Evolutionary conservation across 495 filamentous ascomycete species (phyloP).

Genomic region (Penicillium canariense): DNA sequence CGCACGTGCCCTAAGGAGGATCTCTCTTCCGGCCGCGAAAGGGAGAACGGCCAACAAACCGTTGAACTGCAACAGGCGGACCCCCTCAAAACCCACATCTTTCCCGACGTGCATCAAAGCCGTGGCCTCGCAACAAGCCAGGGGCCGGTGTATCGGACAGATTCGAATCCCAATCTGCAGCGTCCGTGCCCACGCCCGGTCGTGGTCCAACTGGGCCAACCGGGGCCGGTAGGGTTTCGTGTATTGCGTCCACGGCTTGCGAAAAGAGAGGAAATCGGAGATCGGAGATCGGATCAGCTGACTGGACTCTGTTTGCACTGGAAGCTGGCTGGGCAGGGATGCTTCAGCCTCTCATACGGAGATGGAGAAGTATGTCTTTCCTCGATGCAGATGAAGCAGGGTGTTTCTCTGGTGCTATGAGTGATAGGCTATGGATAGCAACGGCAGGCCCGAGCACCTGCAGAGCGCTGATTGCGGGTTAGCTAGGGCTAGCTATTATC

Average conservation of each 20-base stretch:
- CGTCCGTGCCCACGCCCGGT: not conserved
- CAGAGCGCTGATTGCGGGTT: no score
- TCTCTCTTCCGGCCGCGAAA: not conserved
- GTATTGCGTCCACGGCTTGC: not conserved
- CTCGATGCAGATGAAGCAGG: not conserved
- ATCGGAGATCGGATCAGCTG: no score
- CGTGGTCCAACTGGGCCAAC: constrained; percentile 12
- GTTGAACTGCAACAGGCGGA: constrained; percentile 23
- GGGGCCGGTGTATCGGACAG: constrained; percentile 1
- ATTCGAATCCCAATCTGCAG: constrained; percentile 12
- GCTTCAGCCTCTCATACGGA: not conserved
- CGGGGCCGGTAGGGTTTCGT: not conserved
- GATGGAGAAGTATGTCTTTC: not conserved
- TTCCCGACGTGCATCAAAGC: not conserved
- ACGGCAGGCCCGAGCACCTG: not conserved
- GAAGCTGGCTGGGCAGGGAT: not conserved
- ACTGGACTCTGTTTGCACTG: not conserved
- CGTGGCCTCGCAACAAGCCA: not conserved
- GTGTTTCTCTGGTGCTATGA: not conserved
- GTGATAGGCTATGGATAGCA: not conserved
- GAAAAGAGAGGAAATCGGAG: no score
- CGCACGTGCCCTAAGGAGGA: no score
- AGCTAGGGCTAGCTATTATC: no score
- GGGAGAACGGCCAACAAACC: constrained; percentile 8
- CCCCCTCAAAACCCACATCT: not conserved